These are phyloP conservation scores for Geoglossum cookeanum DNA, from an alignment of 2,329 filamentous ascomycete genomes.

Conservation along the genomic window DNA sequence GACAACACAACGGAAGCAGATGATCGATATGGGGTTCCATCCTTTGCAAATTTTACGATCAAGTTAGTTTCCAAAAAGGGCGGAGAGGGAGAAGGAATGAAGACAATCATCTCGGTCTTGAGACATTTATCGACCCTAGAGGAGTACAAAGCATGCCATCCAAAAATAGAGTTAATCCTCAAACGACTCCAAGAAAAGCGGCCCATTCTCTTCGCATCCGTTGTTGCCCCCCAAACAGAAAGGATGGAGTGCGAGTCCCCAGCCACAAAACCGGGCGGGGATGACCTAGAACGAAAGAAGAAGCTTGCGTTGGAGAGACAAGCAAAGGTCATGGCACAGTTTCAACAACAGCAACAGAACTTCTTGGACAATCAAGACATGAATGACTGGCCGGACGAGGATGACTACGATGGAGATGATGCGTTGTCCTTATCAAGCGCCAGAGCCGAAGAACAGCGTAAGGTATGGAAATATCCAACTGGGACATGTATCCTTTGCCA, in stretches of 20 bases:
- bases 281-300: conserved; percentile 57
- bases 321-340: conserved; percentile 90
- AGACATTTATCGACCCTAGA: conserved; percentile 40
- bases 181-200: conserved; percentile 71
- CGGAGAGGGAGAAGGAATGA: not conserved
- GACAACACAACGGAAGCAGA: conserved; percentile 44
- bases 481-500: conserved; percentile 94
- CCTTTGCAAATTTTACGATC: conserved; percentile 56
- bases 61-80: conserved; percentile 34
- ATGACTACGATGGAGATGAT: conserved; percentile 44
- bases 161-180: conserved; percentile 69
- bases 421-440: not conserved
- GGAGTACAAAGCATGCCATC: conserved; percentile 62
- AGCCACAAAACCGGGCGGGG: conserved; percentile 28
- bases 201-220: conserved; percentile 50
- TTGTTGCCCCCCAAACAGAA: conserved; percentile 31
- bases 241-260: not conserved
- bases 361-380: conserved; percentile 80
- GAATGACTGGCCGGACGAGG: conserved; percentile 71
- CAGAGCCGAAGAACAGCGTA: conserved; percentile 42
- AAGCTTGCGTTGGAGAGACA: conserved; percentile 76
- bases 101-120: conserved; percentile 28
- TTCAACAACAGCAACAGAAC: conserved; percentile 90
- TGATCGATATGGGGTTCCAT: conserved; percentile 31
- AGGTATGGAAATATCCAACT: conserved; percentile 73